phyloP scores from a whole-genome alignment of 352 stramenopile genomes.

The Globisporangium lucens region DNA sequence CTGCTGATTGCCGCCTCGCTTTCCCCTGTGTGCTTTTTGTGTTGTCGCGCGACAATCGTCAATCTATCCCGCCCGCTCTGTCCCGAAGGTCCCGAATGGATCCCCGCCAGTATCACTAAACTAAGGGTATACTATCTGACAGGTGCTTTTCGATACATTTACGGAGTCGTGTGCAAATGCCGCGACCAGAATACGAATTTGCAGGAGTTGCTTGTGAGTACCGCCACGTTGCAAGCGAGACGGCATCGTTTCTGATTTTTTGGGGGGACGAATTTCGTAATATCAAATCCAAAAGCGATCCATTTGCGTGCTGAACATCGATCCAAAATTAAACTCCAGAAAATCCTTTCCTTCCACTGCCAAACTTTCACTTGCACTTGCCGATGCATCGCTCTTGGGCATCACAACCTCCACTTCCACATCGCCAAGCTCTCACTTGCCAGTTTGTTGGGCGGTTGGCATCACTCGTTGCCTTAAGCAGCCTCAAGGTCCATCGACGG shows the following conservation, averaged over 20 bases:
- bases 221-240: background rate
- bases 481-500: constrained; percentile 68
- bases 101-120: background rate
- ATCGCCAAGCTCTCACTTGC: background rate
- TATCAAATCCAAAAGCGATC: background rate
- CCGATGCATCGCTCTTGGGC: too few species aligned
- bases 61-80: background rate
- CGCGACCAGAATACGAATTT: background rate
- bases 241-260: background rate
- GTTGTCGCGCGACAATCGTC: constrained; percentile 3
- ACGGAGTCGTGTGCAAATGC: too few species aligned
- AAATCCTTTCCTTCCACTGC: background rate
- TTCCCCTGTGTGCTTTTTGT: constrained; percentile 4
- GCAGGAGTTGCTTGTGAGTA: background rate
- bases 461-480: constrained; percentile 20
- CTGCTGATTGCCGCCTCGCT: constrained; percentile 5
- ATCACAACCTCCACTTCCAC: background rate
- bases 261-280: background rate
- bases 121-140: background rate
- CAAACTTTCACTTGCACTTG: too few species aligned
- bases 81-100: background rate
- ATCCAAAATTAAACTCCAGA: constrained; percentile 1
- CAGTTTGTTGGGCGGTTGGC: background rate
- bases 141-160: background rate
- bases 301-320: background rate